Evolutionary conservation across 768 basidiomycete genomes (phyloP).

Genomic region (Leccinellum rugosiceps): DNA sequence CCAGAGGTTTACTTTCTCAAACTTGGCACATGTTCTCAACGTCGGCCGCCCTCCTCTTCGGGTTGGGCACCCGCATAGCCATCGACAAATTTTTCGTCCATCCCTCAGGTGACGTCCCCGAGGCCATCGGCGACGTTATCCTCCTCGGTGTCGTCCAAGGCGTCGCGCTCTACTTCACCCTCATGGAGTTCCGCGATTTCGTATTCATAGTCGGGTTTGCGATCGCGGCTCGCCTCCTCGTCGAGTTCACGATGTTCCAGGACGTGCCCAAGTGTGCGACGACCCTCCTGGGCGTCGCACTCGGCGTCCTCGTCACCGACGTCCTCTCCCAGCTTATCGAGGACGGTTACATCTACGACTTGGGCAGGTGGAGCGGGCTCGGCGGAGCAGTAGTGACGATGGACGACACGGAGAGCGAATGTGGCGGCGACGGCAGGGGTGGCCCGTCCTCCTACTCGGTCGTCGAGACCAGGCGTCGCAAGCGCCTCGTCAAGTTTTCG

Average conservation of each 20-base stretch:
- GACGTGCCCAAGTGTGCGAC: conserved; percentile 55
- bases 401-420: conserved; percentile 13
- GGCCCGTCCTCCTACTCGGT: conserved; percentile 2
- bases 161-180: conserved; percentile 65
- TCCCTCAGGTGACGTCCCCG: conserved; percentile 30
- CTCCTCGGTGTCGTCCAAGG: conserved; percentile 76
- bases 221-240: conserved; percentile 57
- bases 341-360: conserved; percentile 36
- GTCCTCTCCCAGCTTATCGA: conserved; percentile 65
- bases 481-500: conserved; percentile 48
- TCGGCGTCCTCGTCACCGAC: conserved; percentile 72
- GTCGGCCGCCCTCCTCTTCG: conserved; percentile 67
- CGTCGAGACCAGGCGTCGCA: conserved; percentile 28
- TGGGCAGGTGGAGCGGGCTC: conserved; percentile 3
- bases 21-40: conserved; percentile 44
- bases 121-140: conserved; percentile 54
- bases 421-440: neutral
- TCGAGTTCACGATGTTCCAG: conserved; percentile 56
- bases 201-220: conserved; percentile 54
- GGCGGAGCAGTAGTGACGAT: neutral
- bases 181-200: conserved; percentile 50
- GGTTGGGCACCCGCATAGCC: conserved; percentile 69
- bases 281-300: conserved; percentile 61
- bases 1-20: conserved; percentile 16
- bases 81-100: conserved; percentile 55